Percentiles rank a stretch among this genome's conserved stretches.
These are phyloP conservation scores for Nitzschia sp. DNA, from an alignment of 108 stramenopile genomes.

Conservation along the genomic window DNA sequence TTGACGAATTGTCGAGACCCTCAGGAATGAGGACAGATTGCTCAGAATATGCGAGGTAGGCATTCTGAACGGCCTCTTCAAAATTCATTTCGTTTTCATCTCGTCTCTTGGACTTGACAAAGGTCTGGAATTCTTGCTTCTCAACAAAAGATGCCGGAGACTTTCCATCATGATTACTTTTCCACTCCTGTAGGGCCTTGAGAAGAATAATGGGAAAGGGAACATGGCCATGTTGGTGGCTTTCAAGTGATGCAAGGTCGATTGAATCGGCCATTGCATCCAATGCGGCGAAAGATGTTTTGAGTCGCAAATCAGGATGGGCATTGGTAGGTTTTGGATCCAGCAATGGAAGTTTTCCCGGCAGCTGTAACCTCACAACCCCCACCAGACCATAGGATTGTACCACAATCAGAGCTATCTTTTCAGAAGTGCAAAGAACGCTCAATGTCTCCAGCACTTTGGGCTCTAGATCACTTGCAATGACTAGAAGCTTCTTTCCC, in stretches of 20 bases:
- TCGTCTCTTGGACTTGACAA: constrained; percentile 56
- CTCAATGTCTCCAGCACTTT: constrained; percentile 57
- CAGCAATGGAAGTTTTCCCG: constrained; percentile 38
- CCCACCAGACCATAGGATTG: constrained; percentile 92
- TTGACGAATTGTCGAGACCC: constrained; percentile 13
- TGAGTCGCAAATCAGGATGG: constrained; percentile 77
- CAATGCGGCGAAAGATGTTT: constrained; percentile 50
- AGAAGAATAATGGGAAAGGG: constrained; percentile 85
- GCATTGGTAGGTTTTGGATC: constrained; percentile 76
- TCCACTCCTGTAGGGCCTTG: constrained; percentile 56
- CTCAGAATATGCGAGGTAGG: constrained; percentile 84
- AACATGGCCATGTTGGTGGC: constrained; percentile 74
- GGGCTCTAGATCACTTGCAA: constrained; percentile 86
- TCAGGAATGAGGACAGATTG: constrained; percentile 19
- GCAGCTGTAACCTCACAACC: constrained; percentile 76
- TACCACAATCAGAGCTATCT: constrained; percentile 74
- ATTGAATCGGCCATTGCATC: constrained; percentile 40
- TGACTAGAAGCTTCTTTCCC: constrained; percentile 63
- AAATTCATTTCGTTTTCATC: constrained; percentile 82
- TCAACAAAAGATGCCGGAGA: constrained; percentile 65
- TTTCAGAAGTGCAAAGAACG: constrained; percentile 39
- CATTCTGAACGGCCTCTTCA: constrained; percentile 78
- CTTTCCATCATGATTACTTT: constrained; percentile 21
- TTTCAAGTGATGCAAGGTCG: constrained; percentile 45
- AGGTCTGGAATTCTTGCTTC: constrained; percentile 76